These are phyloP conservation scores for Solanum paucissectum DNA, from an alignment of 257 asterid genomes.

Conservation along the genomic window DNA sequence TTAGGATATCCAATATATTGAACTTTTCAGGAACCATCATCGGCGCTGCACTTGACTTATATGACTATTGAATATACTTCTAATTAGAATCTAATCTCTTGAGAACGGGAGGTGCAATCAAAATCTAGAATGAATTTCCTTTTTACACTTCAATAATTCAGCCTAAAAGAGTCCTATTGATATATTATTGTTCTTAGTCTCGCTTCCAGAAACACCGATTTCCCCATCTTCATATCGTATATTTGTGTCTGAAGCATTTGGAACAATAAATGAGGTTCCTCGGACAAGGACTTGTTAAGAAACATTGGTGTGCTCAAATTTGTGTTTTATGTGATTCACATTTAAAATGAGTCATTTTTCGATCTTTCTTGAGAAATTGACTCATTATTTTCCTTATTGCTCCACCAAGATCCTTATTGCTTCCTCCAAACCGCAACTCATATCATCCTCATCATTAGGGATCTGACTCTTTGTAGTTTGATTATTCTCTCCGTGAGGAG, in stretches of 20 bases:
- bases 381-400: not conserved
- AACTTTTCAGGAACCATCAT: not conserved
- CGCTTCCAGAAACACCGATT: not conserved
- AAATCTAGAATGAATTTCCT: no score
- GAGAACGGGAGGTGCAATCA: not conserved
- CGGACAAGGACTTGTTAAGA: no score
- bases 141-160: no score
- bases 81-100: not conserved
- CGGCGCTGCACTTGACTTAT: not conserved
- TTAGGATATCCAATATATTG: not conserved
- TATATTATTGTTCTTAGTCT: no score
- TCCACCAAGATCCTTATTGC: not conserved
- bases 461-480: not conserved
- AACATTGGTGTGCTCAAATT: not conserved
- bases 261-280: not conserved
- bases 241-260: no score
- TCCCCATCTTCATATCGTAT: not conserved
- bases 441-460: not conserved
- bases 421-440: not conserved
- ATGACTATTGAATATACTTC: not conserved
- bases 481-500: not conserved
- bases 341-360: no score
- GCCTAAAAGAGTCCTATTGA: no score
- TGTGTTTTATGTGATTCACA: not conserved
- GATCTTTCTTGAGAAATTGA: not conserved